Percentiles rank a stretch among this genome's conserved stretches.
Evolutionary conservation across 208 protist species (phyloP).

Genomic region (Endotrypanum monterogeii): DNA sequence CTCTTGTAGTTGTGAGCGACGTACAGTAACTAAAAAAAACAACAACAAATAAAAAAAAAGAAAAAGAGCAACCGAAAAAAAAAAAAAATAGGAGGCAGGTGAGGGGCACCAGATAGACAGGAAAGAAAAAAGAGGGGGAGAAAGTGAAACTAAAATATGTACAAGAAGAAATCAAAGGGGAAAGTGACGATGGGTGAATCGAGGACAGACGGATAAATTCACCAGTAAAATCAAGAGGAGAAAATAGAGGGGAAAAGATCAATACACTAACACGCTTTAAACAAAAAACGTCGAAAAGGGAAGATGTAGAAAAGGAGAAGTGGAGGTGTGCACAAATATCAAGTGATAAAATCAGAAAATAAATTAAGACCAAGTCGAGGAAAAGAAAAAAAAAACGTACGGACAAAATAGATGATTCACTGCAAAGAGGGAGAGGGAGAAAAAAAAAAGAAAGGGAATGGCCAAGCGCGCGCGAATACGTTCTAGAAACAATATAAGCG

Average conservation of each 20-base stretch:
- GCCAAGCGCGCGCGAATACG: neutral
- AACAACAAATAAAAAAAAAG: neutral
- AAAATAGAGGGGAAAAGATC: neutral
- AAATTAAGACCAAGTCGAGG: no score
- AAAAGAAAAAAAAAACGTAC: neutral
- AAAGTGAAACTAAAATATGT: no score
- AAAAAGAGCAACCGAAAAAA: neutral
- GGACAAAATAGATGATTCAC: neutral
- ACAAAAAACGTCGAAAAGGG: no score
- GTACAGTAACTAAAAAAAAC: neutral
- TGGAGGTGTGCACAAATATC: neutral
- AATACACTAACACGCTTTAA: no score
- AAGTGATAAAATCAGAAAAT: neutral
- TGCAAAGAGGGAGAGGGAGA: neutral
- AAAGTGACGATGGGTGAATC: no score
- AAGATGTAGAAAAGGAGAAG: neutral
- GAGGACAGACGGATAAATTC: no score
- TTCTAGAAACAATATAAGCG: neutral
- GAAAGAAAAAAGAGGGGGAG: slow-evolving; percentile 1
- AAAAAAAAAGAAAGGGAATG: neutral
- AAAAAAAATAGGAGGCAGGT: neutral
- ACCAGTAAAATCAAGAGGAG: no score
- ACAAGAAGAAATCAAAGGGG: neutral
- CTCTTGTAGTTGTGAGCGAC: no score
- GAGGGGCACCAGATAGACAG: neutral